Conservation (phyloP, 306 rosid genomes). For the Glycyrrhiza uralensis region DNA sequence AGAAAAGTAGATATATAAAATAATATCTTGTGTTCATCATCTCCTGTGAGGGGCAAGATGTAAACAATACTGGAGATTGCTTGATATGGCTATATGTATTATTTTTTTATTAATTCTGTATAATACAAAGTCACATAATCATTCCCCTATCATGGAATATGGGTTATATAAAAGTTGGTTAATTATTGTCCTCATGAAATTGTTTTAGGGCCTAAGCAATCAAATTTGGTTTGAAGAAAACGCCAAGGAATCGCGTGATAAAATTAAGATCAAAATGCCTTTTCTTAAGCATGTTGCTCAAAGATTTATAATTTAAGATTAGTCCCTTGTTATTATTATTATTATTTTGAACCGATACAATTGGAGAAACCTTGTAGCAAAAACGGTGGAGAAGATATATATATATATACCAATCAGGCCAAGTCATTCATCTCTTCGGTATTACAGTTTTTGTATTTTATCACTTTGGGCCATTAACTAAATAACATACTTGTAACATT, state of each 20-base stretch:
- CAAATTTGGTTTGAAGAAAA: constrained; percentile 23
- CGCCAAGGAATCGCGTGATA: constrained; percentile 17
- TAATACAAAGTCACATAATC: constrained; percentile 18
- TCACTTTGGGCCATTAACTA: constrained; percentile 1
- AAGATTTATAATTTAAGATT: not conserved
- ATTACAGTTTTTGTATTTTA: not conserved
- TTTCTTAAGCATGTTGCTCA: constrained; percentile 2
- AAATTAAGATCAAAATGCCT: not conserved
- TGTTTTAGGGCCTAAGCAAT: constrained; percentile 27
- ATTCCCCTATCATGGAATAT: constrained; percentile 30
- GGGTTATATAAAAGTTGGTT: constrained; percentile 16
- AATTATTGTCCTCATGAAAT: not conserved
- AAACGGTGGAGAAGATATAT: not conserved
- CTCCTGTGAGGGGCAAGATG: constrained; percentile 4
- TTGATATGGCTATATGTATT: constrained; percentile 13
- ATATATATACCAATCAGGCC: not conserved
- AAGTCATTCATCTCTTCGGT: not conserved
- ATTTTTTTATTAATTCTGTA: constrained; percentile 9
- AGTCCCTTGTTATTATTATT: not conserved
- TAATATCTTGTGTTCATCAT: constrained; percentile 29
- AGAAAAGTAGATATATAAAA: constrained; percentile 40
- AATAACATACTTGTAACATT: not conserved
- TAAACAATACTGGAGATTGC: constrained; percentile 23
- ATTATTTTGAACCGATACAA: not conserved
- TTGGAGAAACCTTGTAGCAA: not conserved